Base-by-base conservation (phyloP, 2,329 filamentous ascomycete genomes). In the Myotisia sp. region DNA sequence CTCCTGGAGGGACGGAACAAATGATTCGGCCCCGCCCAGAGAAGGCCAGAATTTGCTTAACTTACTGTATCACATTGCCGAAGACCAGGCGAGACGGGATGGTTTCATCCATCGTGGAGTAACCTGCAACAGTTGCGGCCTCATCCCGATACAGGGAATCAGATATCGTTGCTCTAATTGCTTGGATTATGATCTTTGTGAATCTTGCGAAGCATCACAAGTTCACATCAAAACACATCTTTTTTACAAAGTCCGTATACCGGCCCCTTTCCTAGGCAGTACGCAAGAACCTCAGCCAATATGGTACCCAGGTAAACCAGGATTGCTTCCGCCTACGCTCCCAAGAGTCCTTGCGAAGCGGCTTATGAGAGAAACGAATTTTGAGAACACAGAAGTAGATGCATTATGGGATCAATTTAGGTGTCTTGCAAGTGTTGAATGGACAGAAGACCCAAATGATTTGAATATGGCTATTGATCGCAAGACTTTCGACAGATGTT, bases 371-470 rank as follows among this genome's bases (percentile, higher is more conserved):
- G 76, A 82, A 41, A 85, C 80, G 0, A 75, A 75, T 12, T 82
- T 92, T 56, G 85, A 94, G 50, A 72, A 79, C 18, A 79, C 84
- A 2, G 84, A 92, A 54, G 64, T 98, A 4, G 87, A 95, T 58
- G 87, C 86, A 5, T 73, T 92, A 26, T 95, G 86, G 78, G 87
- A 95, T 50, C 87, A 95, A 51, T 98, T 92, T 70, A 86, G 82
- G 4, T 94, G 86, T 53, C 77, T 94, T 58, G 87, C 87, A 26
- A 87, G 81, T 44, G 78, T 77, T 4, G 77, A 87, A 51, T 93
- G 80, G 79, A 63, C 74, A 21, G 71, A 79, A 12, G 87, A 95
- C 51, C 81, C 84, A 0, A 76, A 81, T 46, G 70, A 76, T 14
- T 67, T 94, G 26, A 67, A 71, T 36, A 68, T 87, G 46, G 90